These are phyloP conservation scores for Lablab purpureus DNA, from an alignment of 306 rosid species.

Conservation along the genomic window DNA sequence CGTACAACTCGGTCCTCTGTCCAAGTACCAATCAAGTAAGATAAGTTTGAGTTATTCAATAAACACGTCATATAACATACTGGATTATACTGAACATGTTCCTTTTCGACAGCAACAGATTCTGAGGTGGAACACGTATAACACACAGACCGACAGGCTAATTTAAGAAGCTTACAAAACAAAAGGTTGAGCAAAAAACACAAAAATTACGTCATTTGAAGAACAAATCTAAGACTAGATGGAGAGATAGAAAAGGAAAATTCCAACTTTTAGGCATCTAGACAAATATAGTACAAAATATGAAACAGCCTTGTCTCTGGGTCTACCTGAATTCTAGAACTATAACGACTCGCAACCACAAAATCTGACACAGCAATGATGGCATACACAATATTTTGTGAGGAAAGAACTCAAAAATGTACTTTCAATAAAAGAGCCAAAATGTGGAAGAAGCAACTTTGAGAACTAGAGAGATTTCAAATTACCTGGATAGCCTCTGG, in stretches of 20 bases:
- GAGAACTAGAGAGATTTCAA: slow-evolving; percentile 33
- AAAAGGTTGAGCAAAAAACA: not conserved
- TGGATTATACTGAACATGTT: slow-evolving; percentile 5
- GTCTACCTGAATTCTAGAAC: not conserved
- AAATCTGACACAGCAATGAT: not conserved
- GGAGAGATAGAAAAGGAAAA: not conserved
- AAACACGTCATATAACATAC: slow-evolving; percentile 8
- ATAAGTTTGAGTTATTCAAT: slow-evolving; percentile 26
- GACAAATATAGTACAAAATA: not conserved
- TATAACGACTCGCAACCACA: not conserved
- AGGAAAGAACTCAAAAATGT: slow-evolving; percentile 27
- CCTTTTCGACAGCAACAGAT: not conserved
- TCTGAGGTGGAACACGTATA: slow-evolving; percentile 5
- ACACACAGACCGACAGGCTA: not conserved
- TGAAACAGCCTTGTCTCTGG: not conserved
- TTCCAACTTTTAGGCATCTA: not conserved
- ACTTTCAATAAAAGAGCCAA: slow-evolving; percentile 17
- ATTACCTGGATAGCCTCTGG: slow-evolving; percentile 97
- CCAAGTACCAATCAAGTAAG: slow-evolving; percentile 49
- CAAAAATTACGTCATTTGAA: not conserved
- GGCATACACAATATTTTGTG: not conserved
- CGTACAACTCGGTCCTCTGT: slow-evolving; percentile 94
- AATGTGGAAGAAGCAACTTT: slow-evolving; percentile 21
- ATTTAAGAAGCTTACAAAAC: not conserved
- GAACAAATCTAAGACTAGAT: not conserved